Base-by-base conservation (phyloP, 306 rosid genomes). In the Boehmeria nivea region DNA sequence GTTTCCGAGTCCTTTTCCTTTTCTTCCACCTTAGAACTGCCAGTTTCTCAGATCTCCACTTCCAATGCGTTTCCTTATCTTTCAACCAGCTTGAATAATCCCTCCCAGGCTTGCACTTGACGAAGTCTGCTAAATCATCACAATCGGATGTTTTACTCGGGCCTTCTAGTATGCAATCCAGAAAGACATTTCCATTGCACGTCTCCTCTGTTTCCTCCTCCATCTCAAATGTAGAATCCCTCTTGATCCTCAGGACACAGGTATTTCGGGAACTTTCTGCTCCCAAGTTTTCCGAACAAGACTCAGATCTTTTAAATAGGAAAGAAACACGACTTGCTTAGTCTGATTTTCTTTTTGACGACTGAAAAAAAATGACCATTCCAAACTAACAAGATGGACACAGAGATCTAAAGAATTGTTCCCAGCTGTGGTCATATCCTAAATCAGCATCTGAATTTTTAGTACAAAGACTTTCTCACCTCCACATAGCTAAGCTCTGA, bases 11-110 rank as follows among this genome's bases (percentile, higher is more conserved):
- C 42, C 12, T 63, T 64, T 53, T 76, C 73, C 50, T 87, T 54
- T 43, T 87, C 78, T 54, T 65, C 81, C 78, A 82, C 67, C 72
- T 74, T 43, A 60, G 33, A 43, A 57, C 60, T 15, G 46, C 56
- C 39, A 28, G 38, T 72, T 62, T 91, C 49, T 66, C 16, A 11
- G n/a, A 10, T 69, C 44, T 87, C 79, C 71, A 31, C 57, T n/a
- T 58, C 23, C 79, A 75, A 59, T 43, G 73, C 55, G 20, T 64
- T 55, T 61, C 26, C 40, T 73, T 77, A 20, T 57, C 59, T 60
- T 70, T 82, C 83, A 80, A 59, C 91, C 87, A 91, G 23, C 40
- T 46, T 45, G 54, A 21, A 57, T 91, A 91, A 74, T 87, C 76
- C 68, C 74, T 84, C 45, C 79, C 80, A 36, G 28, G 54, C 70